Percentiles rank a stretch among this genome's conserved stretches.
These are phyloP conservation scores for Sporisorium scitamineum DNA, from an alignment of 1,284 basidiomycete species.

Conservation along the genomic window DNA sequence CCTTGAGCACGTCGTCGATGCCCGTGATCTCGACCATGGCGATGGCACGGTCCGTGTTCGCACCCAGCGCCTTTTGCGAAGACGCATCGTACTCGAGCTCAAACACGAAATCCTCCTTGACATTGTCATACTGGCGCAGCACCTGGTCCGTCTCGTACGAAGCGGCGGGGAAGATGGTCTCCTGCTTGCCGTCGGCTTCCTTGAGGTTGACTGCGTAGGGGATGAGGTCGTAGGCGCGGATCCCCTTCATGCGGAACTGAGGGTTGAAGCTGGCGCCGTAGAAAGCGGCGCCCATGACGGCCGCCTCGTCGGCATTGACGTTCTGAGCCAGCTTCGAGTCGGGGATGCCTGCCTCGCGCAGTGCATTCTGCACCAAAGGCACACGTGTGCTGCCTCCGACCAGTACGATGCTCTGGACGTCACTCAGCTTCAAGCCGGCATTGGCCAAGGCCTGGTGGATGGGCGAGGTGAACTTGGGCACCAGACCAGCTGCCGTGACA, in stretches of 20 bases:
- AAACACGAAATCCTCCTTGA: conserved; percentile 58
- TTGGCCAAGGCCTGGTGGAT: conserved; percentile 80
- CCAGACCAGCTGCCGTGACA: conserved; percentile 46
- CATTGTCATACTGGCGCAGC: conserved; percentile 47
- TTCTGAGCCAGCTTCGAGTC: conserved; percentile 74
- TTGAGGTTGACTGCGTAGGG: conserved; percentile 60
- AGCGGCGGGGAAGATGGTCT: conserved; percentile 57
- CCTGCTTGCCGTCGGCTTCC: conserved; percentile 46
- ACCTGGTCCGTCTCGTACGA: conserved; percentile 45
- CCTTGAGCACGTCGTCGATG: conserved; percentile 53
- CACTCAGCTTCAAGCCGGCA: conserved; percentile 78
- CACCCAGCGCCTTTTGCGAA: conserved; percentile 37
- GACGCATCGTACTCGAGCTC: conserved; percentile 54
- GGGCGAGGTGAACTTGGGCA: conserved; percentile 52
- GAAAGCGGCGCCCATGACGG: conserved; percentile 89
- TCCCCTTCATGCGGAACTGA: conserved; percentile 95
- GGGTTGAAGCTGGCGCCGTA: conserved; percentile 89
- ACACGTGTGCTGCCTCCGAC: conserved; percentile 90
- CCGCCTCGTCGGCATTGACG: conserved; percentile 96
- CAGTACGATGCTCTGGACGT: conserved; percentile 88
- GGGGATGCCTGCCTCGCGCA: conserved; percentile 63
- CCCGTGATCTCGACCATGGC: conserved; percentile 54
- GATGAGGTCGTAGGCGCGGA: conserved; percentile 79
- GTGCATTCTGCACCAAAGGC: conserved; percentile 84
- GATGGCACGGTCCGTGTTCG: conserved; percentile 36